Base-by-base conservation (phyloP, 202 grass and related monocot genomes). In the Setaria viridis region DNA sequence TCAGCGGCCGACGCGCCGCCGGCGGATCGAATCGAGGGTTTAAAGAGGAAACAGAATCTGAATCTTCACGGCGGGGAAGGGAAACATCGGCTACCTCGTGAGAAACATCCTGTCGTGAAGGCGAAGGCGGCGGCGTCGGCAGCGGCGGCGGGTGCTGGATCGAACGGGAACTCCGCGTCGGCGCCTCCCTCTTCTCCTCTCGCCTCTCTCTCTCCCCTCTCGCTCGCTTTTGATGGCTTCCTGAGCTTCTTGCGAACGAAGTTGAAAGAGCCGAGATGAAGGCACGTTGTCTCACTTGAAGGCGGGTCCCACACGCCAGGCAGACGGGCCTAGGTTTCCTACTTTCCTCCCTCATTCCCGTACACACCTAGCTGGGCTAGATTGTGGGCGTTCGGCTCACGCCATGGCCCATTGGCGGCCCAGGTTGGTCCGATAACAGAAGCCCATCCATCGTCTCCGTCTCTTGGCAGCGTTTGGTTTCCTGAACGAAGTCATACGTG, bases 31-130 rank as follows among this genome's bases (percentile, higher is more conserved):
- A 50, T 51, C 6, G 30, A 62, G 17, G 46, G 13, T 50, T 17
- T 11, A 17, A 20, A 29, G 3, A 19, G 47, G 3, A 32, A 32
- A 29, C 9, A 32, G 66, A 70, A 74, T 7, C 42, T 6, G 41
- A 29, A 73, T 15, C 21, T 29, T 0, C 25, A 21, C 14, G 39
- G 2, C 0, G 20, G 55, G 66, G 29, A 51, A 66, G 33, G 84
- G 59, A 9, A 35, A 9, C 25, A 39, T 47, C 50, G 30, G 25
- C 60, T 82, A 99, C 96, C 96, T 95, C 13, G 93, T 99, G 90
- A 99, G 93, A 70, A 99, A 99, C 96, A 99, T 96, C 35, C 16
- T 64, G 46, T 4, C 76, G 17, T 56, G 1, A 20, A 0, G 6
- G 16, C 53, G 50, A 10, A 29, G 17, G 20, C 50, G 49, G 39